Conservation (phyloP, 2,329 filamentous ascomycete species). For the Sarocladium strictum region DNA sequence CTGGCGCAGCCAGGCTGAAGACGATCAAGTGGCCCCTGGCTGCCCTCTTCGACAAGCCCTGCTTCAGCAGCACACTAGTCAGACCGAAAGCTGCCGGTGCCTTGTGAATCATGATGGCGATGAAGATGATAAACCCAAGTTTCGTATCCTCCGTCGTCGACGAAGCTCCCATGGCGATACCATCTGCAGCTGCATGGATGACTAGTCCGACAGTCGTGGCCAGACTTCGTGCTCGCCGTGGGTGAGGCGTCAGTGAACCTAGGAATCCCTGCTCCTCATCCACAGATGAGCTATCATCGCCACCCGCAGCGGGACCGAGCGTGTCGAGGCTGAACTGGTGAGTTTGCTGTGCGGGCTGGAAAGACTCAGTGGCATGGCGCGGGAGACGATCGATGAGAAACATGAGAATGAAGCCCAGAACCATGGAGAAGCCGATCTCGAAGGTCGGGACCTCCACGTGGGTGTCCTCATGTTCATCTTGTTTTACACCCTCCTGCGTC, state of each 20-base stretch:
- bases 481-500: constrained; percentile 20
- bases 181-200: constrained; percentile 91
- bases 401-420: constrained; percentile 91
- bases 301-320: constrained; percentile 42
- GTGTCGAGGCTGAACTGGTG: constrained; percentile 87
- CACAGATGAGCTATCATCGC: constrained; percentile 31
- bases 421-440: constrained; percentile 81
- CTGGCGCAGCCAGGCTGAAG: constrained; percentile 85
- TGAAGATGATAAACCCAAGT: constrained; percentile 84
- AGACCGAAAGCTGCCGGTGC: constrained; percentile 92
- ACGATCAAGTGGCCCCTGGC: constrained; percentile 80
- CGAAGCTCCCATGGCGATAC: constrained; percentile 91
- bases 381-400: constrained; percentile 88
- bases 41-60: constrained; percentile 81
- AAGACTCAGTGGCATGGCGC: constrained; percentile 59
- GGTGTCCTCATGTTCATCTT: constrained; percentile 29
- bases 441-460: constrained; percentile 51
- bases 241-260: constrained; percentile 50
- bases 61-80: constrained; percentile 83
- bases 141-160: constrained; percentile 67
- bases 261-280: constrained; percentile 56
- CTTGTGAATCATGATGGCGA: constrained; percentile 97
- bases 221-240: constrained; percentile 55
- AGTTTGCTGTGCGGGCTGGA: constrained; percentile 60
- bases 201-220: constrained; percentile 93